phyloP scores from a whole-genome alignment of 2,329 filamentous ascomycete genomes.

The Diplocarpon mali region DNA sequence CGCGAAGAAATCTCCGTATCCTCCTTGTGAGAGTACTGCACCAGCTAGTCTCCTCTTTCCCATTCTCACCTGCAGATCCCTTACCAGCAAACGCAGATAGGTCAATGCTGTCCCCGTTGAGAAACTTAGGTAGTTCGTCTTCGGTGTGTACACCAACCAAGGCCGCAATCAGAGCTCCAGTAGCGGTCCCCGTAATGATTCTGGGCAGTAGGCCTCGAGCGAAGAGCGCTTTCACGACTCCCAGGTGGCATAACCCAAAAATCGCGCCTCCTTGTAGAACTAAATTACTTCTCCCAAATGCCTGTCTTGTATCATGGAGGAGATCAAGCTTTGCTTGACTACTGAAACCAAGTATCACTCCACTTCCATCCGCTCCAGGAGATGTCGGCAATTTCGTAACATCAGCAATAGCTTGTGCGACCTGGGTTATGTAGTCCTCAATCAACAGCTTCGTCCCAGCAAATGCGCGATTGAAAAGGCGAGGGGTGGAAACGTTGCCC shows the following conservation, averaged over 20 bases:
- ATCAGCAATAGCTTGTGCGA: conserved; percentile 70
- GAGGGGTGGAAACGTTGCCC: conserved; percentile 77
- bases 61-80: conserved; percentile 25
- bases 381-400: conserved; percentile 56
- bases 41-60: conserved; percentile 25
- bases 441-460: conserved; percentile 84
- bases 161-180: conserved; percentile 80
- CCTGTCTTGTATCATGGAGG: conserved; percentile 75
- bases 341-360: conserved; percentile 29
- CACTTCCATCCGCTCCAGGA: conserved; percentile 31
- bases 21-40: conserved; percentile 55
- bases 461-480: conserved; percentile 75
- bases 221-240: conserved; percentile 81
- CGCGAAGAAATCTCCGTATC: conserved; percentile 54
- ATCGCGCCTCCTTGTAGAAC: conserved; percentile 85
- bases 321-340: conserved; percentile 62
- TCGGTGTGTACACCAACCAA: conserved; percentile 80
- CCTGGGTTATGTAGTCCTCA: conserved; percentile 79
- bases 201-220: conserved; percentile 70
- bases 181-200: conserved; percentile 85
- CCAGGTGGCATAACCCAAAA: conserved; percentile 82
- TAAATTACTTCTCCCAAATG: conserved; percentile 76
- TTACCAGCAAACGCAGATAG: conserved; percentile 59
- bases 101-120: conserved; percentile 73
- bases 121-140: conserved; percentile 66